These are phyloP conservation scores for Arthrocladium fulminans DNA, from an alignment of 2,329 filamentous ascomycete species.

Conservation along the genomic window DNA sequence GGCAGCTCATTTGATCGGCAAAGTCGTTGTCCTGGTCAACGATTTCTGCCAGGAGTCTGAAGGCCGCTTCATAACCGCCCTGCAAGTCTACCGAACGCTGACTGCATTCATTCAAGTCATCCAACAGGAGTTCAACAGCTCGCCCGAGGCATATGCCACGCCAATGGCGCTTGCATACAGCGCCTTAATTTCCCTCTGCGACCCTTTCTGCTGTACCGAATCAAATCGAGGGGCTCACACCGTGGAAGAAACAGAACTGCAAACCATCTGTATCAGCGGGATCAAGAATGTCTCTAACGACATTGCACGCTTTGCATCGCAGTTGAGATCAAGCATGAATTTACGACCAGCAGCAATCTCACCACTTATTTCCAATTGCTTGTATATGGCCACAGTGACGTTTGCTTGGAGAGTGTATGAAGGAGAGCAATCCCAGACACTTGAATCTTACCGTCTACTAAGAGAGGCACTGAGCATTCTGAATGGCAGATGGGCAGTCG, in stretches of 20 bases:
- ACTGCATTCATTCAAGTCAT: slow-evolving; percentile 26
- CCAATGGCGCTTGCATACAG: slow-evolving; percentile 29
- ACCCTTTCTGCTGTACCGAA: slow-evolving; percentile 28
- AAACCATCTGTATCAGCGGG: slow-evolving; percentile 26
- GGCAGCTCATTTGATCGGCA: slow-evolving; percentile 28
- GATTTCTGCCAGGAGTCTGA: slow-evolving; percentile 24
- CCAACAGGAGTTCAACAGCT: slow-evolving; percentile 22
- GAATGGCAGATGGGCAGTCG: slow-evolving; percentile 21
- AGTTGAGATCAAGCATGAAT: slow-evolving; percentile 4
- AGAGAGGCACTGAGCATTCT: slow-evolving; percentile 16
- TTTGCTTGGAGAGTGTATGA: slow-evolving; percentile 29
- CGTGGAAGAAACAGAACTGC: slow-evolving; percentile 29
- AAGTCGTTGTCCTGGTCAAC: slow-evolving; percentile 26
- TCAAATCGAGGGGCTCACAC: slow-evolving; percentile 22
- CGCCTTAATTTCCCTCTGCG: slow-evolving; percentile 27
- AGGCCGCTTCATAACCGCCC: slow-evolving; percentile 27
- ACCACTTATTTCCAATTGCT: slow-evolving; percentile 24
- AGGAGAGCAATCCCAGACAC: slow-evolving; percentile 21
- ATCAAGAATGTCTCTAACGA: slow-evolving; percentile 17
- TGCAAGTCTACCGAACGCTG: slow-evolving; percentile 28
- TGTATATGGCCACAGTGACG: slow-evolving; percentile 30
- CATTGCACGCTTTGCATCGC: slow-evolving; percentile 14
- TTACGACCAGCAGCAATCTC: slow-evolving; percentile 16
- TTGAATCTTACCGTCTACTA: slow-evolving; percentile 15
- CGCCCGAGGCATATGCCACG: slow-evolving; percentile 22